These are phyloP conservation scores for Xylariales sp. DNA, from an alignment of 2,329 filamentous ascomycete species.

Conservation along the genomic window DNA sequence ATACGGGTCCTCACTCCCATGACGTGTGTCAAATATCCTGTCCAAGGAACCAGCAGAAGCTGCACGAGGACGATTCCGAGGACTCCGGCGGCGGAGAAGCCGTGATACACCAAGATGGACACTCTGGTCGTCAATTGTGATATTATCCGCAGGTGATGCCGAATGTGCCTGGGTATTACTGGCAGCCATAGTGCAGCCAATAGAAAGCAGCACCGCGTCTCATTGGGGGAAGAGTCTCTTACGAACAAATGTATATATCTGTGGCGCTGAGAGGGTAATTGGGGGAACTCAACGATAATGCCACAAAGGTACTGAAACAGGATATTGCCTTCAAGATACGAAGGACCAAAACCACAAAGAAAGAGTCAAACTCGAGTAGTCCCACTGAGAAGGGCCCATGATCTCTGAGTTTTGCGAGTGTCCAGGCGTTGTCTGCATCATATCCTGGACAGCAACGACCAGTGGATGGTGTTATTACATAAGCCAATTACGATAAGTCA, in stretches of 20 bases:
- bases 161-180: background rate
- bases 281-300: too few species aligned
- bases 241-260: too few species aligned
- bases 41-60: conserved; percentile 24
- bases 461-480: conserved; percentile 4
- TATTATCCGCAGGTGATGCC: background rate
- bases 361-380: too few species aligned
- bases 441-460: conserved; percentile 1
- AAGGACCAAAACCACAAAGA: too few species aligned
- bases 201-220: conserved; percentile 1
- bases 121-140: background rate
- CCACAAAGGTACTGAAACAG: too few species aligned
- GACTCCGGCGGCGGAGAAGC: conserved; percentile 18
- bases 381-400: too few species aligned
- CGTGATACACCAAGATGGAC: conserved; percentile 10
- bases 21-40: conserved; percentile 23
- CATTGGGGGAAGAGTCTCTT: conserved; percentile 4
- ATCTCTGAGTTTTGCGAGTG: background rate
- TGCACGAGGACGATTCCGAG: conserved; percentile 13
- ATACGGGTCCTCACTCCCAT: conserved; percentile 11
- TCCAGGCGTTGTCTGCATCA: background rate
- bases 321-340: too few species aligned
- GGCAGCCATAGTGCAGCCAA: conserved; percentile 4
- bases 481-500: conserved; percentile 2
- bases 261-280: too few species aligned